These are phyloP conservation scores for Camellia lanceoleosa DNA, from an alignment of 148 eudicot species.

Conservation along the genomic window DNA sequence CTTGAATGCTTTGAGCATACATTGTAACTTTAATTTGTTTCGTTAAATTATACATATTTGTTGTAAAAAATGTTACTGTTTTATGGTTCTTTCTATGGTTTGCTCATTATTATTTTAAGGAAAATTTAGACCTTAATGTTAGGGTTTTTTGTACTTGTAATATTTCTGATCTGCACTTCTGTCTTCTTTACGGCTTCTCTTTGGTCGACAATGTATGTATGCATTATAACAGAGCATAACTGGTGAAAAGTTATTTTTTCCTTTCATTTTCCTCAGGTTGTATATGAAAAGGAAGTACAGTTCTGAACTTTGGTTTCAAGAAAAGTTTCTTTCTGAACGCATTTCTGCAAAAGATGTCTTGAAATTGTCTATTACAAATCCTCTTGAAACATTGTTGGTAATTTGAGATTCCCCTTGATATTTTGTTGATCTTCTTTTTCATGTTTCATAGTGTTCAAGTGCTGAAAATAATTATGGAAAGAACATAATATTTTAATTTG, in stretches of 20 bases:
- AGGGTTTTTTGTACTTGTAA: neutral
- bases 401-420: slow-evolving; percentile 22
- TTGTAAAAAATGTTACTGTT: neutral
- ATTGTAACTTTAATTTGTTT: too few relatives aligned
- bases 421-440: neutral
- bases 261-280: slow-evolving; percentile 36
- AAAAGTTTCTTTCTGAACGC: slow-evolving; percentile 40
- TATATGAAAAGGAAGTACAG: slow-evolving; percentile 61
- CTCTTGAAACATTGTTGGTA: slow-evolving; percentile 65
- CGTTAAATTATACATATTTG: neutral
- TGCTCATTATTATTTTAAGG: neutral
- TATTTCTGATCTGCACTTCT: neutral
- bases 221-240: neutral
- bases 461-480: neutral
- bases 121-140: neutral
- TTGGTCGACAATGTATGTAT: neutral
- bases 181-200: slow-evolving; percentile 3
- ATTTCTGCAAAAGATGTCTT: slow-evolving; percentile 69
- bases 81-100: neutral
- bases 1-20: neutral
- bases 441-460: neutral
- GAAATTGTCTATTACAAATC: slow-evolving; percentile 49
- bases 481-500: neutral
- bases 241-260: neutral
- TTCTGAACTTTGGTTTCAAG: slow-evolving; percentile 67